Evolutionary conservation across 352 stramenopile species (phyloP).

Genomic region (Phytopythium ostracodes): DNA sequence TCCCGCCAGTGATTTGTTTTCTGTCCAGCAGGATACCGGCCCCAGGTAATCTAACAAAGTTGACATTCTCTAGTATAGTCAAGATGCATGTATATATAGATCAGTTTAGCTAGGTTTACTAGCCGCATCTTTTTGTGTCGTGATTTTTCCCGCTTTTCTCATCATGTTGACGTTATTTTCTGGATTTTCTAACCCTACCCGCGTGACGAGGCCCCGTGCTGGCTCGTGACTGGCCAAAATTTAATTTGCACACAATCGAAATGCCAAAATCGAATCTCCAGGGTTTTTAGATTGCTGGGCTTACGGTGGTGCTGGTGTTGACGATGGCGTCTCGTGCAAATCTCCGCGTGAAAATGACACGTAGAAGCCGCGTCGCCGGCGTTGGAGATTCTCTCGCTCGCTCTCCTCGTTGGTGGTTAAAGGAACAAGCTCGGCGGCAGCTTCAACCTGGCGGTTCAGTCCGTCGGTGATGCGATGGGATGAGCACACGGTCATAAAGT

Average conservation of each 20-base stretch:
- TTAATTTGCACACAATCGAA: neutral
- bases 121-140: neutral
- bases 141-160: neutral
- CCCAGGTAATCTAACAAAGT: neutral
- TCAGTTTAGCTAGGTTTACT: neutral
- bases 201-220: neutral
- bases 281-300: too few relatives aligned
- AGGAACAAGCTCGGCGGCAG: neutral
- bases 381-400: constrained; percentile 1
- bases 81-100: too few relatives aligned
- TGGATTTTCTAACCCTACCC: neutral
- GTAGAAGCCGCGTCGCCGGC: neutral
- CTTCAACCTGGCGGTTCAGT: neutral
- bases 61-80: too few relatives aligned
- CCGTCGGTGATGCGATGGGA: neutral
- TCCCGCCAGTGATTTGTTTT: neutral
- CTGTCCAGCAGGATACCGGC: neutral
- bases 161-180: neutral
- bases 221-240: neutral
- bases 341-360: neutral
- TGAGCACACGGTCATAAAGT: too few relatives aligned
- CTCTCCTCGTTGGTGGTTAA: neutral
- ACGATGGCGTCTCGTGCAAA: neutral
- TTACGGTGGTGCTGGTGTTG: neutral
- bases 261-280: neutral